A percentile compares a stretch with the other conserved stretches of the same genome.
These are phyloP conservation scores for Xylaria sp. DNA, from an alignment of 495 filamentous ascomycete species.

Conservation along the genomic window DNA sequence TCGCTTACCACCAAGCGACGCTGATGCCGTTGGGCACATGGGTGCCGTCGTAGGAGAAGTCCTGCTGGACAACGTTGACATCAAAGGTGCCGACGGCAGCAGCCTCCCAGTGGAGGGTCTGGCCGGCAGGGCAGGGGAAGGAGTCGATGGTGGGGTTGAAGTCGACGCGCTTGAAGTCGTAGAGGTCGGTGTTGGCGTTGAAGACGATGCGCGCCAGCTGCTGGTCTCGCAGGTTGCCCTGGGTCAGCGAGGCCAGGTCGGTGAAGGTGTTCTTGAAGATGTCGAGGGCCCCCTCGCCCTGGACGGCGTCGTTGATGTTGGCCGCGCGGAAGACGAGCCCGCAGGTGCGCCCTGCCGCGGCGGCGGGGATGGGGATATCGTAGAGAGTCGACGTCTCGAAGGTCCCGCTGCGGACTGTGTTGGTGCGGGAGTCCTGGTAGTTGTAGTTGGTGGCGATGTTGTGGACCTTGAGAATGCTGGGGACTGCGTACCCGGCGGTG, in stretches of 20 bases:
- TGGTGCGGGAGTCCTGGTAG: neutral
- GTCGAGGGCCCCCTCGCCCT: conserved; percentile 27
- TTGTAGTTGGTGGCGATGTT: conserved; percentile 32
- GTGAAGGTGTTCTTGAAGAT: conserved; percentile 36
- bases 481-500: conserved; percentile 32
- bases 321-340: conserved; percentile 31
- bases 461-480: conserved; percentile 36
- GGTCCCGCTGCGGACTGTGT: conserved; percentile 28
- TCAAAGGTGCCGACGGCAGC: conserved; percentile 34
- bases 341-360: conserved; percentile 34
- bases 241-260: conserved; percentile 29
- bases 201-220: conserved; percentile 32
- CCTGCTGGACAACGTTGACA: conserved; percentile 34
- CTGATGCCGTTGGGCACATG: conserved; percentile 35
- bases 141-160: conserved; percentile 28
- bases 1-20: conserved; percentile 31
- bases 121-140: conserved; percentile 36
- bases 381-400: conserved; percentile 38
- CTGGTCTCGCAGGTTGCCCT: conserved; percentile 34
- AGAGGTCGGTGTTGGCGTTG: conserved; percentile 29
- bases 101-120: conserved; percentile 34
- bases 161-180: conserved; percentile 30
- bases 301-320: conserved; percentile 19
- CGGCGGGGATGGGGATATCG: conserved; percentile 36
- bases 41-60: conserved; percentile 28